phyloP scores from a whole-genome alignment of 2,329 filamentous ascomycete species.

The Dichotomopilus funicola region DNA sequence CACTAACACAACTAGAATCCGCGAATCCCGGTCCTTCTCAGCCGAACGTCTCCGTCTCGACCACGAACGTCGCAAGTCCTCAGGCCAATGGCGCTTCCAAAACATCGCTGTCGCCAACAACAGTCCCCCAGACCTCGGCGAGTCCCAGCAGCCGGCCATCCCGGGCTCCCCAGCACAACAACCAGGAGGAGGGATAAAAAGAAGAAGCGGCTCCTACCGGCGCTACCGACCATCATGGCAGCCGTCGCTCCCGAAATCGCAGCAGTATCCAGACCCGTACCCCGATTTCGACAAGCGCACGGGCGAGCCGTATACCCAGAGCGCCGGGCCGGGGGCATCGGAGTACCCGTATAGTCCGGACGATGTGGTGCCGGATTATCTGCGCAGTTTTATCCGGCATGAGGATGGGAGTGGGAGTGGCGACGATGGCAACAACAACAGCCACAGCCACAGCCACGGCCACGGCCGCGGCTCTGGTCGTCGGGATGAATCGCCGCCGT shows the following conservation, averaged over 20 bases:
- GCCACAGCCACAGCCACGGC: not conserved
- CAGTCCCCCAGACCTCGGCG: too few species aligned
- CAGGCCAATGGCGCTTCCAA: constrained; percentile 32
- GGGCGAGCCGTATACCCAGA: too few species aligned
- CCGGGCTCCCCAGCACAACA: constrained; percentile 16
- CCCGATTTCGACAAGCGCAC: constrained; percentile 18
- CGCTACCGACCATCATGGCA: constrained; percentile 19
- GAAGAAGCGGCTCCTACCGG: too few species aligned
- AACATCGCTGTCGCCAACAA: constrained; percentile 24
- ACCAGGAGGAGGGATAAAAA: not conserved
- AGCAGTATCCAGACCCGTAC: not conserved
- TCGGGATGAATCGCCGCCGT: not conserved
- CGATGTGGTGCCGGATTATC: too few species aligned
- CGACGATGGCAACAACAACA: not conserved
- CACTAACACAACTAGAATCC: not conserved
- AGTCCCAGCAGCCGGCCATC: constrained; percentile 14
- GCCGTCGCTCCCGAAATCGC: constrained; percentile 1
- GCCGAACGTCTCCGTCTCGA: constrained; percentile 1
- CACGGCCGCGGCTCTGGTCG: not conserved
- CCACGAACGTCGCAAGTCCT: constrained; percentile 21
- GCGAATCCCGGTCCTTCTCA: constrained; percentile 8
- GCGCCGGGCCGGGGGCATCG: too few species aligned
- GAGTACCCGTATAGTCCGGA: too few species aligned
- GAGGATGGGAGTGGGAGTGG: not conserved
- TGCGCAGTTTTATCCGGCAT: not conserved